Evolutionary conservation across 768 basidiomycete species (phyloP).

Genomic region (Filobasidium floriforme): DNA sequence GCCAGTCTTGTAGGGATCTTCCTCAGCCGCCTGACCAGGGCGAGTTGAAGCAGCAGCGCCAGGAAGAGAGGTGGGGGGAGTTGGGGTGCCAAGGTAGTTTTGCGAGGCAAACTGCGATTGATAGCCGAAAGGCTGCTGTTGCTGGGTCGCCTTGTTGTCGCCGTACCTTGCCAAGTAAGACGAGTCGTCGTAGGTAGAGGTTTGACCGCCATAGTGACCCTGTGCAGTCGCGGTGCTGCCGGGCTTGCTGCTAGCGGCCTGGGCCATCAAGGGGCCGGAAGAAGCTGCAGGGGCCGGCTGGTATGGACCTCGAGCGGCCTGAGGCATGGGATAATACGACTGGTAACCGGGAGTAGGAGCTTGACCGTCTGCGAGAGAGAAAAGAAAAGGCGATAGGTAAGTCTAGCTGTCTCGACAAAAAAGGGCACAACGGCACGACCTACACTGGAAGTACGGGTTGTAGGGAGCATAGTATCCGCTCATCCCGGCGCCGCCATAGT

Average conservation of each 20-base stretch:
- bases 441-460: slow-evolving; percentile 46
- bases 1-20: slow-evolving; percentile 24
- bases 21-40: slow-evolving; percentile 25
- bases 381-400: slow-evolving; percentile 7
- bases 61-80: slow-evolving; percentile 15
- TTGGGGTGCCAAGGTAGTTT: slow-evolving; percentile 33
- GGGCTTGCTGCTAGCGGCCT: slow-evolving; percentile 31
- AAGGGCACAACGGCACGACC: slow-evolving; percentile 12
- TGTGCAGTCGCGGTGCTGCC: slow-evolving; percentile 25
- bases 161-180: slow-evolving; percentile 13
- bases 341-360: slow-evolving; percentile 41
- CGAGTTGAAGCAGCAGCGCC: slow-evolving; percentile 21
- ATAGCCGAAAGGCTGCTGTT: slow-evolving; percentile 16
- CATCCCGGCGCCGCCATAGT: slow-evolving; percentile 38
- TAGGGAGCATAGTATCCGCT: slow-evolving; percentile 45
- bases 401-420: not conserved
- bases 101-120: slow-evolving; percentile 28
- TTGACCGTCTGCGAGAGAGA: slow-evolving; percentile 31
- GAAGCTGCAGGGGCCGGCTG: slow-evolving; percentile 19
- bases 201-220: slow-evolving; percentile 38
- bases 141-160: slow-evolving; percentile 18
- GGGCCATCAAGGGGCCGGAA: slow-evolving; percentile 31
- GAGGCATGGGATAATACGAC: slow-evolving; percentile 41
- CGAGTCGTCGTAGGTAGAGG: slow-evolving; percentile 35
- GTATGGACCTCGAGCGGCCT: slow-evolving; percentile 35